phyloP scores from a whole-genome alignment of 2,329 filamentous ascomycete species.

The Trichoderma sp. region DNA sequence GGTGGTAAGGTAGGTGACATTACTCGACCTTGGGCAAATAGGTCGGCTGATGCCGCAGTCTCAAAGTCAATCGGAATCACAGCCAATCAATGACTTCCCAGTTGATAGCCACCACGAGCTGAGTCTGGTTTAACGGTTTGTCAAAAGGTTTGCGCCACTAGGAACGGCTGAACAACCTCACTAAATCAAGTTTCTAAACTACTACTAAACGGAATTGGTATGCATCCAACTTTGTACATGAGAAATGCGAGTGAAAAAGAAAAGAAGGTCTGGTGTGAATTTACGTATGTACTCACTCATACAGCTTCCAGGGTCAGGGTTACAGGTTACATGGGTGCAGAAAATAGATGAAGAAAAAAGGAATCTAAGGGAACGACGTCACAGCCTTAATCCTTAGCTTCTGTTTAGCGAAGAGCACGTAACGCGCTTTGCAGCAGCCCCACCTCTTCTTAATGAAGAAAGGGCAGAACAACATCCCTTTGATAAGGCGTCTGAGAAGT shows the following conservation, averaged over 20 bases:
- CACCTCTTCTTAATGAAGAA: conserved; percentile 10
- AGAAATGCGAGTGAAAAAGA: not conserved
- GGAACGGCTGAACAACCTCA: not conserved
- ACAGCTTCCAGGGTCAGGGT: not conserved
- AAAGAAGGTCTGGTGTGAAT: not conserved
- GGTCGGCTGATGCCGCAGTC: not conserved
- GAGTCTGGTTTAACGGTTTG: not conserved
- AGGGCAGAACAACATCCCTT: conserved; percentile 17
- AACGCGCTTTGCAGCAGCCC: conserved; percentile 5
- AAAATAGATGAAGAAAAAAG: not conserved
- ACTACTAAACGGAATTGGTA: not conserved
- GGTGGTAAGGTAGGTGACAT: not conserved
- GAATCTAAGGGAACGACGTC: not conserved
- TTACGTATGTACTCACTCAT: not conserved
- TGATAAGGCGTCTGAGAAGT: not conserved
- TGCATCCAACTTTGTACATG: not conserved
- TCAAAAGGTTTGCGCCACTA: not conserved
- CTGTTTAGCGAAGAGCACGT: conserved; percentile 8
- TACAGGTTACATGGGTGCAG: not conserved
- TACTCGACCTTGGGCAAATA: not conserved
- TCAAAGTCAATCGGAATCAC: not conserved
- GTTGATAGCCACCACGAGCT: not conserved
- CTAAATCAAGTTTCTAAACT: not conserved
- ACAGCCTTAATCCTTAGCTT: not conserved
- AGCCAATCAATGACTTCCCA: not conserved